A percentile compares a stretch with the other conserved stretches of the same genome.
Conservation (phyloP, 805 yeast species). For the Candida boleticola region DNA sequence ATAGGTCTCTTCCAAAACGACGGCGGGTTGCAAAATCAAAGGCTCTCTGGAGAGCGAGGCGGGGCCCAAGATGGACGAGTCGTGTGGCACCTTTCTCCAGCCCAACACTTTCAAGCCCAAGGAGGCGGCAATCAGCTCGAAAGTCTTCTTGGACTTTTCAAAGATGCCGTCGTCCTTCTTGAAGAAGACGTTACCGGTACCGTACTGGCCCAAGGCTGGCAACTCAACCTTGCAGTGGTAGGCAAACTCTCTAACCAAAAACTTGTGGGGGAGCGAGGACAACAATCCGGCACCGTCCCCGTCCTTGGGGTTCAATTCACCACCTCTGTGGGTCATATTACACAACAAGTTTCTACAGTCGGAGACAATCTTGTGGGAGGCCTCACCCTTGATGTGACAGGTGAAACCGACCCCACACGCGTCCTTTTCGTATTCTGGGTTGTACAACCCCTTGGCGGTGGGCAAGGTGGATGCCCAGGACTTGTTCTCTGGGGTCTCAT, state of each 20-base stretch:
- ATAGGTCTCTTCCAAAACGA: constrained; percentile 52
- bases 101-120: constrained; percentile 83
- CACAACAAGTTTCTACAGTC: constrained; percentile 87
- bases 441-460: constrained; percentile 81
- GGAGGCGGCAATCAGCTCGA: constrained; percentile 74
- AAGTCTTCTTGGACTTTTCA: constrained; percentile 67
- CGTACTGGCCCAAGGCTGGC: constrained; percentile 84
- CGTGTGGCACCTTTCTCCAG: constrained; percentile 95
- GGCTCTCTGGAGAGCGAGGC: constrained; percentile 95
- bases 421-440: constrained; percentile 91
- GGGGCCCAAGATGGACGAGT: constrained; percentile 91
- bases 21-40: constrained; percentile 85
- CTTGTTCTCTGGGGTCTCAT: constrained; percentile 71
- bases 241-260: constrained; percentile 80
- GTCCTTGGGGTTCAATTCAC: constrained; percentile 94
- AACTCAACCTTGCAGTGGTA: constrained; percentile 63
- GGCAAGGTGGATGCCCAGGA: constrained; percentile 95
- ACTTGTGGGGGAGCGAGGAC: constrained; percentile 87
- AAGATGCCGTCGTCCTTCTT: constrained; percentile 77
- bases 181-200: constrained; percentile 92
- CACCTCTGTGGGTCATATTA: constrained; percentile 99
- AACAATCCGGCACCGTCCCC: constrained; percentile 99
- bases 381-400: constrained; percentile 84
- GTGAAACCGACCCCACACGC: constrained; percentile 99
- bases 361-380: constrained; percentile 87